Base-by-base conservation (phyloP, 1,139 yeast genomes). In the Yamadazyma mexicana region DNA sequence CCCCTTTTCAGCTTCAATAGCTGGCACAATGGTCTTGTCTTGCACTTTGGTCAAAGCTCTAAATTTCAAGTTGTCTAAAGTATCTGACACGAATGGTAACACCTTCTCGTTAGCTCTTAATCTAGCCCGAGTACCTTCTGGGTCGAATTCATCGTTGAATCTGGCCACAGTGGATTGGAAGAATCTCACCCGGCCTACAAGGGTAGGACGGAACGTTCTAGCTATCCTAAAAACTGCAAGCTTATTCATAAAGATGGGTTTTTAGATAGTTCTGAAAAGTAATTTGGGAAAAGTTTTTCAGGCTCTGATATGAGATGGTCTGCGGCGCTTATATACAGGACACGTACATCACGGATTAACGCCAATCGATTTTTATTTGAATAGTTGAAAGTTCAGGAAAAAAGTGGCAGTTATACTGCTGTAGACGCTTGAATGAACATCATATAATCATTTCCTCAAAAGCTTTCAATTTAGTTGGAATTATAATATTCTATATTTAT, bases 41-140 rank as follows among this genome's bases (percentile, higher is more conserved):
- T 89, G 98, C 15, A 88, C 96, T 1, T 87, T 81, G 0, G 97
- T 87, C 52, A 89, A 73, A 32, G 59, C 66, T 38, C 55, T 59
- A 52, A 73, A 79, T 1, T 70, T 68, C 45, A 76, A 61, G n/a
- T 56, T 53, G 3, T 54, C 47, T 31, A 80, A 56, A 12, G 81
- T 73, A 12, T 45, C 34, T 5, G 54, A 33, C 17, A 62, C 40
- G 14, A 39, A 35, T 9, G 47, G 42, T 30, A 49, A 46, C 11
- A 61, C 36, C n/a, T 38, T 38, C 0, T 45, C 47, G n/a, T 40
- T 43, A 1, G 42, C 44, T 42, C 38, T 49, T 10, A 59, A 48
- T 25, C 38, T 37, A 18, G 34, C 23, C 10, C 50, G 14, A 38
- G 52, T 36, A 7, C 42, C 42, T 23, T 39, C 32, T 8, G 48